These are phyloP conservation scores for Entomortierella parvispora DNA, from an alignment of 192 early-diverging fungal genomes.

Conservation along the genomic window DNA sequence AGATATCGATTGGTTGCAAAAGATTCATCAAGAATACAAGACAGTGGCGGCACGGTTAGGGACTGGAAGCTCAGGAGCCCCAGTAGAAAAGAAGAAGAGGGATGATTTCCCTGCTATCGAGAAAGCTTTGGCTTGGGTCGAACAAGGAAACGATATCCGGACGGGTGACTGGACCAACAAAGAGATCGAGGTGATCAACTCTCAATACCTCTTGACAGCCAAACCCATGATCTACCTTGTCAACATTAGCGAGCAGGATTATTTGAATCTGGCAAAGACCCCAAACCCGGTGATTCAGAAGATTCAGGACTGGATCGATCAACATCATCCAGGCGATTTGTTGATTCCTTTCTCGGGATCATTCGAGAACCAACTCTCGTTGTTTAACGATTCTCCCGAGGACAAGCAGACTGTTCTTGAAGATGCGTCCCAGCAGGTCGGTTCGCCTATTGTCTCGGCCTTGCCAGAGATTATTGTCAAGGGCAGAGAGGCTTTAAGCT, in stretches of 20 bases:
- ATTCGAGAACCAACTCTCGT: conserved; percentile 44
- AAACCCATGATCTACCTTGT: conserved; percentile 81
- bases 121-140: conserved; percentile 48
- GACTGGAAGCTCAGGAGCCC: conserved; percentile 12
- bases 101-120: conserved; percentile 42
- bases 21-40: conserved; percentile 60
- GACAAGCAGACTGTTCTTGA: conserved; percentile 70
- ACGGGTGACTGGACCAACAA: conserved; percentile 71
- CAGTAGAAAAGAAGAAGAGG: conserved; percentile 46
- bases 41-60: conserved; percentile 56
- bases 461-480: conserved; percentile 74
- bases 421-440: conserved; percentile 52
- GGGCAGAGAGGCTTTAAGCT: conserved; percentile 74
- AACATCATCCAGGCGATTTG: conserved; percentile 70
- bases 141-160: conserved; percentile 75
- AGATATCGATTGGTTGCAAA: conserved; percentile 61
- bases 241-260: conserved; percentile 80
- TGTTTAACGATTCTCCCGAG: conserved; percentile 51
- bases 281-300: conserved; percentile 56
- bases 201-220: conserved; percentile 76
- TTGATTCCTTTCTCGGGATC: conserved; percentile 80
- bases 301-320: conserved; percentile 77
- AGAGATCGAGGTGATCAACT: conserved; percentile 79
- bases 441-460: conserved; percentile 54
- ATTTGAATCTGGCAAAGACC: conserved; percentile 51